These are phyloP conservation scores for Dendrostoma leiphaemia DNA, from an alignment of 2,329 filamentous ascomycete species.

Conservation along the genomic window DNA sequence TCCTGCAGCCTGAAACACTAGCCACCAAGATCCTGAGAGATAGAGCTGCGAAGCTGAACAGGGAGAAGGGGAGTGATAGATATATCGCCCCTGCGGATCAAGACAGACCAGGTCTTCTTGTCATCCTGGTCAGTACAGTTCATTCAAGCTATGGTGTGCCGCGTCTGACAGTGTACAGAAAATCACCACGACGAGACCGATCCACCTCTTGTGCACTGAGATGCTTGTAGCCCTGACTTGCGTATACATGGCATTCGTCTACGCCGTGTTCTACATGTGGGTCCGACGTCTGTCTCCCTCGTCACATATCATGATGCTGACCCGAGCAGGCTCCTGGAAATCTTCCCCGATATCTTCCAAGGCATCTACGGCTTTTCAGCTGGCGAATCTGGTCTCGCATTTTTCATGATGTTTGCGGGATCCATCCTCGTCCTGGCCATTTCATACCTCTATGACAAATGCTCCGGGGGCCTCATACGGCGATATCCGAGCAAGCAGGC, in stretches of 20 bases:
- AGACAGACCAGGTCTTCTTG: conserved; percentile 17
- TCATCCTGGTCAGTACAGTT: conserved; percentile 19
- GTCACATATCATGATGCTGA: not conserved
- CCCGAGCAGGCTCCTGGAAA: conserved; percentile 22
- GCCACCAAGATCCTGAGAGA: conserved; percentile 23
- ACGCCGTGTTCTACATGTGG: conserved; percentile 32
- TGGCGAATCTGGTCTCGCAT: conserved; percentile 25
- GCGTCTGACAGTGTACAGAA: conserved; percentile 16
- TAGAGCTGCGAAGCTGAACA: conserved; percentile 25
- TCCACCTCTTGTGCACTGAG: conserved; percentile 29
- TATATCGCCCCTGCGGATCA: conserved; percentile 24
- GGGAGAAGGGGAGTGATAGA: conserved; percentile 13
- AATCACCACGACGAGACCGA: conserved; percentile 28
- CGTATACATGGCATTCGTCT: conserved; percentile 30
- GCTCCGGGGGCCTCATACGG: conserved; percentile 20
- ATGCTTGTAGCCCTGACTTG: conserved; percentile 29
- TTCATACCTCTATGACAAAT: conserved; percentile 23
- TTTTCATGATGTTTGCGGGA: conserved; percentile 26
- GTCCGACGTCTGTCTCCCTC: not conserved
- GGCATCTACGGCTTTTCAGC: conserved; percentile 30
- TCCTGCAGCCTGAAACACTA: conserved; percentile 25
- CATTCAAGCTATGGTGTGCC: not conserved
- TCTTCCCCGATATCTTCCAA: conserved; percentile 24
- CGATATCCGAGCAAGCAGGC: conserved; percentile 22
- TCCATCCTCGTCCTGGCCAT: conserved; percentile 22